A percentile compares a stretch with the other conserved stretches of the same genome.
phyloP scores from a whole-genome alignment of 164 flowering plant genomes.

The Kingdonia uniflora region DNA sequence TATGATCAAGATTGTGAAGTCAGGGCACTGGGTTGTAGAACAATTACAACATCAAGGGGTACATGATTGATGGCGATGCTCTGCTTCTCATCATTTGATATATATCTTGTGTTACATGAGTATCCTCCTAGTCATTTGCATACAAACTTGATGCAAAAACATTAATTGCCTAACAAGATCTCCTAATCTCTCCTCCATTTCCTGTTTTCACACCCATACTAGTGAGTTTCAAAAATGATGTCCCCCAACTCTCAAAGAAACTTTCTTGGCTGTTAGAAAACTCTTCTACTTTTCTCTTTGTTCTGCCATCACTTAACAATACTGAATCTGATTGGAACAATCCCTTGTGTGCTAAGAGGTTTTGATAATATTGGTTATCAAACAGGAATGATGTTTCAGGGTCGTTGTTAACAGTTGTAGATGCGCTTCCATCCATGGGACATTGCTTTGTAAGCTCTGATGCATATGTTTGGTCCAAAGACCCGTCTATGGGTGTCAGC shows the following conservation, averaged over 20 bases:
- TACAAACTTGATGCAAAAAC: too few species aligned
- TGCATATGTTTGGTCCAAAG: slow-evolving; percentile 48
- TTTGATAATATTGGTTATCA: slow-evolving; percentile 60
- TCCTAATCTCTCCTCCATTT: slow-evolving; percentile 58
- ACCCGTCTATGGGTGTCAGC: slow-evolving; percentile 34
- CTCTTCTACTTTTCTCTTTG: slow-evolving; percentile 31
- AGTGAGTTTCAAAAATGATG: slow-evolving; percentile 56
- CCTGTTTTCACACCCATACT: slow-evolving; percentile 46
- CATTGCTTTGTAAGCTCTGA: slow-evolving; percentile 36
- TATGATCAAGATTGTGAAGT: too few species aligned
- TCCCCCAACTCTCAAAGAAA: slow-evolving; percentile 50
- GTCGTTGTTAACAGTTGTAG: slow-evolving; percentile 43
- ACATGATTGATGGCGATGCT: too few species aligned
- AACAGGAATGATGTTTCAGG: slow-evolving; percentile 43
- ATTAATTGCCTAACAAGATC: slow-evolving; percentile 32
- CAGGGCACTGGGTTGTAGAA: too few species aligned
- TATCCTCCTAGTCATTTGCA: too few species aligned
- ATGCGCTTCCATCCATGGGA: slow-evolving; percentile 30
- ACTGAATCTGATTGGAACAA: slow-evolving; percentile 70
- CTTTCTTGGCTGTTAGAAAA: slow-evolving; percentile 36
- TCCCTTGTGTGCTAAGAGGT: slow-evolving; percentile 41
- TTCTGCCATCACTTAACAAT: slow-evolving; percentile 34
- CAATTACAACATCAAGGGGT: too few species aligned
- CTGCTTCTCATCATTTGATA: too few species aligned
- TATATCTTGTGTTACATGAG: too few species aligned